Percentiles rank a stretch among this genome's conserved stretches.
Conservation (phyloP, 2,329 filamentous ascomycete species). For the Ophiognomonia clavigignenti-juglandacearum region DNA sequence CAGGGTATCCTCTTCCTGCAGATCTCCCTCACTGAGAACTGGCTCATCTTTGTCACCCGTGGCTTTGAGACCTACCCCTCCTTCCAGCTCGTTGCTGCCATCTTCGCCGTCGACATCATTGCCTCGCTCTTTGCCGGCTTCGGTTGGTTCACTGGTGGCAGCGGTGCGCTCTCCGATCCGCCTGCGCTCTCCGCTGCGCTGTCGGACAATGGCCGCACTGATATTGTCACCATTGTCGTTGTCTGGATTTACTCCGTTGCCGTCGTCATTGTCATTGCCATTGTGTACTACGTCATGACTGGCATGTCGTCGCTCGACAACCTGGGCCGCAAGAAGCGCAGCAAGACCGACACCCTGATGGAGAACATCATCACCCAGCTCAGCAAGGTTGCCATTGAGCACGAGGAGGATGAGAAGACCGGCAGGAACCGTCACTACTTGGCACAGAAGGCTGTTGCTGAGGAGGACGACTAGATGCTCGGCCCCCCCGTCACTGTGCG, state of each 20-base stretch:
- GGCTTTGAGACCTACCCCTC: constrained; percentile 69
- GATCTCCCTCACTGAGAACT: constrained; percentile 69
- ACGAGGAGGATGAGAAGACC: constrained; percentile 44
- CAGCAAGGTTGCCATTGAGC: constrained; percentile 58
- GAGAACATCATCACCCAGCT: constrained; percentile 63
- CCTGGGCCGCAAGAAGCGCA: constrained; percentile 58
- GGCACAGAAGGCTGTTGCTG: constrained; percentile 15
- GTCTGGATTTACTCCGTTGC: constrained; percentile 62
- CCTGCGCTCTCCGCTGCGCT: constrained; percentile 29
- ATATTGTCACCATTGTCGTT: constrained; percentile 57
- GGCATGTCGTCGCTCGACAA: constrained; percentile 52
- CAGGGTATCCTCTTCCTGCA: constrained; percentile 72
- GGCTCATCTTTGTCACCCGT: constrained; percentile 74
- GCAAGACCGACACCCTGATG: constrained; percentile 55
- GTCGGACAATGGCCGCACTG: constrained; percentile 36
- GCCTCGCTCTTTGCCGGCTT: constrained; percentile 71
- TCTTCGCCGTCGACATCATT: constrained; percentile 65
- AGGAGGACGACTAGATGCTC: constrained; percentile 16
- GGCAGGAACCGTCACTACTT: constrained; percentile 35
- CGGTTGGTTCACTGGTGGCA: constrained; percentile 62
- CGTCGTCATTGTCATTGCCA: constrained; percentile 60
- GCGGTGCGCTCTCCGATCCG: constrained; percentile 28
- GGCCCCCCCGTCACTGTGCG: neutral
- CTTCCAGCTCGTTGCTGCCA: constrained; percentile 67
- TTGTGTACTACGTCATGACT: constrained; percentile 60